phyloP scores from a whole-genome alignment of 1,284 basidiomycete species.

The Cryptococcus sp. region DNA sequence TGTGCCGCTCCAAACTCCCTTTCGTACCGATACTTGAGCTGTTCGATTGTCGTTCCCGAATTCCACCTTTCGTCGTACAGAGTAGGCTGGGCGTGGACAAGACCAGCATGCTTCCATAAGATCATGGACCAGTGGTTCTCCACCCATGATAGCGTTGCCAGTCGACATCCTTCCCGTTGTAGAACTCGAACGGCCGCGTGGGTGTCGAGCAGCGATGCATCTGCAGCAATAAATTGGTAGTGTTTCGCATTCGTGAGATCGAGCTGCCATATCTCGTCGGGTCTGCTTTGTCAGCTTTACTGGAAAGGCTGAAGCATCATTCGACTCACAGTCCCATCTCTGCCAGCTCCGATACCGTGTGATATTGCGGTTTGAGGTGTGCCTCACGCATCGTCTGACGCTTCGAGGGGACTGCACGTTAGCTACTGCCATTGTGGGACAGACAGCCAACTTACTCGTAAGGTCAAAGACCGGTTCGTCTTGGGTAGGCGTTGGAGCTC shows the following conservation, averaged over 20 bases:
- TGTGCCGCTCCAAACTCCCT: conserved; percentile 73
- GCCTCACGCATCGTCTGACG: conserved; percentile 25
- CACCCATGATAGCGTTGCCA: conserved; percentile 59
- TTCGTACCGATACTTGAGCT: conserved; percentile 87
- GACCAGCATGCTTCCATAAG: conserved; percentile 89
- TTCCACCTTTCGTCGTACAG: conserved; percentile 63
- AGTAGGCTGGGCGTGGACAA: conserved; percentile 65
- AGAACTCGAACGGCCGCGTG: conserved; percentile 23
- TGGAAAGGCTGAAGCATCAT: not conserved
- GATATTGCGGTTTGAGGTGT: conserved; percentile 55
- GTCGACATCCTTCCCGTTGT: conserved; percentile 22
- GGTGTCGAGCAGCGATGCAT: conserved; percentile 19
- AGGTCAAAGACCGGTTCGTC: conserved; percentile 37
- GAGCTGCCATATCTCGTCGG: conserved; percentile 56
- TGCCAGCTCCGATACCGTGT: conserved; percentile 53
- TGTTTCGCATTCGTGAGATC: conserved; percentile 57
- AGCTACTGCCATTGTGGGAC: too few species aligned
- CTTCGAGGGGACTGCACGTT: conserved; percentile 2
- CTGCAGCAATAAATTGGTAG: conserved; percentile 57
- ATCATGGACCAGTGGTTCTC: conserved; percentile 86
- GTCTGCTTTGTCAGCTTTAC: conserved; percentile 19
- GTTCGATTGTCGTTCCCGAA: conserved; percentile 69
- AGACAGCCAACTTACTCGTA: conserved; percentile 21
- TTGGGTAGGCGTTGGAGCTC: not conserved
- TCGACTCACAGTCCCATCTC: conserved; percentile 59